Evolutionary conservation across 2,329 filamentous ascomycete genomes (phyloP), one percentile per base, ranked within the genome.

Genomic region (Sporothrix luriei): DNA sequence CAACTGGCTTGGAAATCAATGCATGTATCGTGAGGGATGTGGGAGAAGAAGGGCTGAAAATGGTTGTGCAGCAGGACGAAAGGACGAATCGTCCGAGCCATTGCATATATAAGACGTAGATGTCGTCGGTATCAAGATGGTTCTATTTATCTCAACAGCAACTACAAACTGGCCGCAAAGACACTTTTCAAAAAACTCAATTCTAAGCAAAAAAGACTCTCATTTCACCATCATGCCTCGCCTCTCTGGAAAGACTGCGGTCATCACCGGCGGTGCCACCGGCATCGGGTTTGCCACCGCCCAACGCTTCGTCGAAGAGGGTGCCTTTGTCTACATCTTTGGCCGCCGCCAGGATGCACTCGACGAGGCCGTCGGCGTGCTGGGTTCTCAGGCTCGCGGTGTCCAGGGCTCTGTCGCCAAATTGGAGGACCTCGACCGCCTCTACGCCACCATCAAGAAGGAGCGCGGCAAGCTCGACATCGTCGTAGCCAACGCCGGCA

Each of bases 401-500:
- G 67, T 72, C 26, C 48, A 66, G 55, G 71, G 71, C 51, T 66
- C 67, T 1, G 64, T 72, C 29, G 48, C 69, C 24, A 57, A 62
- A 16, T 33, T 38, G 33, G 68, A 66, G 64, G 69, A 69, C 21
- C 73, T 69, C 38, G 40, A 70, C 64, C 43, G 54, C 29, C 66
- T 61, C 33, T 67, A 59, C 21, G 57, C 70, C 19, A 13, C 71
- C 65, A 65, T 72, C 33, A 71, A 69, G 64, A 59, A 67, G 57
- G 69, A 71, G 69, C 67, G 67, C 43, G 64, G 68, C 24, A 21
- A 38, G 3, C 66, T 72, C 64, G 67, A 87, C 75, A 82, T 94
- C 43, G 84, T 97, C 2, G 84, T 96, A 72, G 96, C 96, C 76
- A 90, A 91, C 48, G 92, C 93, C 0, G 93, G 92, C 11, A 83